phyloP scores from a whole-genome alignment of 2,329 filamentous ascomycete species.

The Ophiostoma sp. region DNA sequence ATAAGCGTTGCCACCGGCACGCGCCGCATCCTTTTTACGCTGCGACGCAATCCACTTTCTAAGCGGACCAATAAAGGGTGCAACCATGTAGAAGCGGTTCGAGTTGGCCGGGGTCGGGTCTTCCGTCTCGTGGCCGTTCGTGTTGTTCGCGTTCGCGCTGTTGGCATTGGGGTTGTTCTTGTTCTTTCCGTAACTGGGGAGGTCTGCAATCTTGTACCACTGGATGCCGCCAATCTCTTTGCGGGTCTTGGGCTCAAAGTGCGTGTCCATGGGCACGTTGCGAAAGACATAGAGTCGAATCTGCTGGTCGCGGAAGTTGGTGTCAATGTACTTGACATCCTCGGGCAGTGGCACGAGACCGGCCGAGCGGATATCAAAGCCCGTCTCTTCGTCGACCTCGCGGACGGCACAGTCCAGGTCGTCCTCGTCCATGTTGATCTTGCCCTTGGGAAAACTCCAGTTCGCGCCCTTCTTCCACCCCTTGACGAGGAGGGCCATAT shows the following conservation, averaged over 20 bases:
- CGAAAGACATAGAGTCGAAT: conserved; percentile 91
- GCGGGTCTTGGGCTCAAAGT: conserved; percentile 85
- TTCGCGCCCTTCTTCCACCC: conserved; percentile 96
- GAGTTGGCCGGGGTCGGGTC: conserved; percentile 61
- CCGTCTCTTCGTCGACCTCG: conserved; percentile 96
- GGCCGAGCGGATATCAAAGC: conserved; percentile 75
- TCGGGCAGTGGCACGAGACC: conserved; percentile 72
- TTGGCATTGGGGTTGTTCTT: conserved; percentile 35
- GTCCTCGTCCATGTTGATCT: conserved; percentile 96
- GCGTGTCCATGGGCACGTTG: conserved; percentile 79
- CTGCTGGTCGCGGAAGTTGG: conserved; percentile 89
- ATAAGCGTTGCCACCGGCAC: conserved; percentile 43
- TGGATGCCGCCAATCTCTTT: conserved; percentile 98
- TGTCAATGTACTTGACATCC: conserved; percentile 79
- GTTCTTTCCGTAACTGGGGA: conserved; percentile 79
- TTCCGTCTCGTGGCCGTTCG: conserved; percentile 55
- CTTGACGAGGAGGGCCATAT: conserved; percentile 88
- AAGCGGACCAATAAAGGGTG: conserved; percentile 80
- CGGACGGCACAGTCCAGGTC: conserved; percentile 91
- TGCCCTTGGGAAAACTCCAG: conserved; percentile 96
- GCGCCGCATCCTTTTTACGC: conserved; percentile 66
- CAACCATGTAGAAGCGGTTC: conserved; percentile 98
- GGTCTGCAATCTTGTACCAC: conserved; percentile 88
- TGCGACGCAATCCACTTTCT: conserved; percentile 91
- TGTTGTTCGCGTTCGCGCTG: conserved; percentile 27